Evolutionary conservation across 768 basidiomycete genomes (phyloP).

Genomic region (Trametes cubensis): DNA sequence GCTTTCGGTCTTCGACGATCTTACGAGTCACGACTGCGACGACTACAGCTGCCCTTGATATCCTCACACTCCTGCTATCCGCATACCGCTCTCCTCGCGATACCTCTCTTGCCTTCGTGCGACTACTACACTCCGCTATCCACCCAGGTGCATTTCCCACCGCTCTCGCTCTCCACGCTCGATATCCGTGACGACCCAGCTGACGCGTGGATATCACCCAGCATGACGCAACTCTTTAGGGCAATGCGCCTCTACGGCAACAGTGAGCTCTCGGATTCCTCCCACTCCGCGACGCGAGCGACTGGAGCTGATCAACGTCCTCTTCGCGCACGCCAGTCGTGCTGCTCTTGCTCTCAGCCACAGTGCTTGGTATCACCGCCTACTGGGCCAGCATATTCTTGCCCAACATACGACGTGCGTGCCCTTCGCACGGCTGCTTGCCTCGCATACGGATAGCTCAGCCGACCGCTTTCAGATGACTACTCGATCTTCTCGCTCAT

Average conservation of each 20-base stretch:
- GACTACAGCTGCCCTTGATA: constrained; percentile 1
- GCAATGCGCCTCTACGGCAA: constrained; percentile 37
- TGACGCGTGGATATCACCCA: constrained; percentile 4
- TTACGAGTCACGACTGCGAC: constrained; percentile 19
- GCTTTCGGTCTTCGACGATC: constrained; percentile 7
- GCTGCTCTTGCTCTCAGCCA: constrained; percentile 44
- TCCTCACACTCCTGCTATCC: not conserved
- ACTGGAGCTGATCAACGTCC: constrained; percentile 1
- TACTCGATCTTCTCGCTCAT: constrained; percentile 72
- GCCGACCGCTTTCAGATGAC: constrained; percentile 48
- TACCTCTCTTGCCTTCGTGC: constrained; percentile 6
- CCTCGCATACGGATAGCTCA: not conserved
- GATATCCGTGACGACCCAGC: not conserved
- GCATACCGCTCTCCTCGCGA: constrained; percentile 1
- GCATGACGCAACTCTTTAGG: constrained; percentile 40
- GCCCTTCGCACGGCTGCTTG: not conserved
- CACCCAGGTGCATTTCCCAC: constrained; percentile 8
- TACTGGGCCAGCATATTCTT: constrained; percentile 72
- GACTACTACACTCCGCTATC: constrained; percentile 4
- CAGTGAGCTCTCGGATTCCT: constrained; percentile 25
- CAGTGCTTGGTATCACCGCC: constrained; percentile 68
- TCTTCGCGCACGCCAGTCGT: constrained; percentile 32
- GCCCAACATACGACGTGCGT: constrained; percentile 63
- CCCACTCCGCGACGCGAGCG: not conserved
- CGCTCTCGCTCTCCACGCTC: not conserved